Percentiles rank a stretch among this genome's conserved stretches.
Conservation (phyloP, 352 stramenopile species). For the Pythium folliculosum region DNA sequence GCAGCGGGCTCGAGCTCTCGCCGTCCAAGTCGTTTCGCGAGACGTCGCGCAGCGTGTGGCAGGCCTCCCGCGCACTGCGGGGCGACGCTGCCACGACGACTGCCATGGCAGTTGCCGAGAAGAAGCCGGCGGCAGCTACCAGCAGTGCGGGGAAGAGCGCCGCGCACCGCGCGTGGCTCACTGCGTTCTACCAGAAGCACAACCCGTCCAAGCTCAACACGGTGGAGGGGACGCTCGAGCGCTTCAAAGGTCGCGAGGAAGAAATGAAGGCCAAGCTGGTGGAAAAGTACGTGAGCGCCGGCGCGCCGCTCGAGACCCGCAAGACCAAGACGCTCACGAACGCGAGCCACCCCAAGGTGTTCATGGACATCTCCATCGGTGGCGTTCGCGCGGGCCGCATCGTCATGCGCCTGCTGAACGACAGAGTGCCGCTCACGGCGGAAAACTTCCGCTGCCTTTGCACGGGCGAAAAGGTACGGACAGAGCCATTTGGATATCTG, state of each 20-base stretch:
- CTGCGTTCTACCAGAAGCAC: slow-evolving; percentile 69
- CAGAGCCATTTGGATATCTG: not conserved
- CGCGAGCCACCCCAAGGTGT: slow-evolving; percentile 86
- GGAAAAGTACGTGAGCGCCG: slow-evolving; percentile 56
- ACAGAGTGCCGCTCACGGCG: slow-evolving; percentile 92
- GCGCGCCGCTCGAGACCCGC: slow-evolving; percentile 36
- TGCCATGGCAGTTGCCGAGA: not conserved
- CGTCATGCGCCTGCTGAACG: slow-evolving; percentile 94
- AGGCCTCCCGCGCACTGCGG: slow-evolving; percentile 31
- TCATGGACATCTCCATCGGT: slow-evolving; percentile 94
- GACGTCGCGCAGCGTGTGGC: slow-evolving; percentile 30
- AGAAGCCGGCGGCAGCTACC: not conserved
- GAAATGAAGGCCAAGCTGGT: slow-evolving; percentile 71
- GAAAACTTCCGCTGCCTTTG: slow-evolving; percentile 94
- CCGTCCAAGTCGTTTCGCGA: slow-evolving; percentile 38
- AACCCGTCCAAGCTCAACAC: slow-evolving; percentile 57
- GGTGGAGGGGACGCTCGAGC: slow-evolving; percentile 57
- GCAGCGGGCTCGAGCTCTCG: slow-evolving; percentile 11
- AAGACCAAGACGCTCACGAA: slow-evolving; percentile 62
- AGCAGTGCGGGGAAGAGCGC: not conserved
- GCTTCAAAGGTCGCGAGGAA: slow-evolving; percentile 60
- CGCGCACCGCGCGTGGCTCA: slow-evolving; percentile 41
- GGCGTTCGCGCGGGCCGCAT: slow-evolving; percentile 83
- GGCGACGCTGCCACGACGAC: slow-evolving; percentile 6
- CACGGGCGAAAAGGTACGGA: slow-evolving; percentile 72